Base-by-base conservation (phyloP, 441 rosid genomes). In the Croton laevigatus region DNA sequence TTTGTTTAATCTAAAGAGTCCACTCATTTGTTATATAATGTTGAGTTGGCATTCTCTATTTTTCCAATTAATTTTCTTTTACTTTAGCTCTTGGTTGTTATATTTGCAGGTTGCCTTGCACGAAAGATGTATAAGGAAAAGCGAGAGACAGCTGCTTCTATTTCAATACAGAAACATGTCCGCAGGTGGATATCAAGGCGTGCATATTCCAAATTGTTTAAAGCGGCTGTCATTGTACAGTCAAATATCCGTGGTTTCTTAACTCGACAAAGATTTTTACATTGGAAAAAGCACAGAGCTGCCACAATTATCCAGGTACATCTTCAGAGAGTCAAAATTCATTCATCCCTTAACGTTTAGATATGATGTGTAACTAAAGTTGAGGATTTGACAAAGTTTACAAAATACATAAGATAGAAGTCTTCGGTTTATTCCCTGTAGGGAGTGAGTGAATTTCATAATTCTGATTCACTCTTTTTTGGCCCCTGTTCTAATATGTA, bases 241-340 rank as follows among this genome's bases (percentile, higher is more conserved):
- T 86, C 96, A 72, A 76, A 71, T 75, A 81, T 95, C 64, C 88
- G 88, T 58, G 91, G 91, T 77, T 83, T 88, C 81, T 85, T 81
- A 77, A 75, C 81, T 72, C 88, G 94, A 49, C 75, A 78, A 73
- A 85, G 74, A 70, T 88, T 86, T 78, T 52, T 86, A 71, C 76
- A 73, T 67, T 77, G 59, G 73, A 95, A 81, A 91, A 82, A 80
- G 74, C 83, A 76, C 34, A 84, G 82, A 80, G 95, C 98, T 80
- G 94, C 97, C 19, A 67, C 77, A 46, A 51, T 84, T 12, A 89
- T 93, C 80, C 98, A 93, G 99, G 99, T 93, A 72, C 62, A 69
- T 62, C 14, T 34, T 6, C 10, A 17, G 22, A 22, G 20, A 12
- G 54, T 65, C 10, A 71, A 22, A 34, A 14, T 40, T 37, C 37